phyloP scores from a whole-genome alignment of 805 yeast genomes.

The Monosporozyma yasuniensis region DNA sequence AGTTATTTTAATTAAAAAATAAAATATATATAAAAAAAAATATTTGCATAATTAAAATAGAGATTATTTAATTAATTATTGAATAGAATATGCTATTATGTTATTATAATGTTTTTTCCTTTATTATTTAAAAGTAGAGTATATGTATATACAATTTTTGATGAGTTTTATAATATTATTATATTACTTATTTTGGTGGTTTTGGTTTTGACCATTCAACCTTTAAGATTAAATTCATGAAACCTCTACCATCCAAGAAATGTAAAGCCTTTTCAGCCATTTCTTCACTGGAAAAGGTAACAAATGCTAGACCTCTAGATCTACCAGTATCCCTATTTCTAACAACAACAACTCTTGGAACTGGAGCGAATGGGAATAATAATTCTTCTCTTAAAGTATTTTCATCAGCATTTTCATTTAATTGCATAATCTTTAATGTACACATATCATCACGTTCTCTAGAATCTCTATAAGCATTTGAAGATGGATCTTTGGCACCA shows the following conservation, averaged over 20 bases:
- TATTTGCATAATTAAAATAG: too few species aligned
- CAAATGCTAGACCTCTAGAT: conserved; percentile 93
- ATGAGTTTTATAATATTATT: neutral
- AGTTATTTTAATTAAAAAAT: too few species aligned
- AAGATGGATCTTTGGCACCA: conserved; percentile 34
- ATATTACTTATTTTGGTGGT: conserved; percentile 6
- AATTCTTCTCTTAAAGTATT: conserved; percentile 67
- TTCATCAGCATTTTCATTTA: conserved; percentile 79
- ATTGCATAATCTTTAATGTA: conserved; percentile 84
- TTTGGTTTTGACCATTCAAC: conserved; percentile 51
- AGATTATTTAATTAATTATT: too few species aligned
- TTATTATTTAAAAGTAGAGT: neutral
- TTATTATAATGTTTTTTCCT: too few species aligned
- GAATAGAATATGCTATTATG: neutral
- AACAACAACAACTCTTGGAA: conserved; percentile 71
- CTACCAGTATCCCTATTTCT: conserved; percentile 89
- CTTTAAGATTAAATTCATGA: conserved; percentile 73
- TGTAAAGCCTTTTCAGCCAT: conserved; percentile 74
- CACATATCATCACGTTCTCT: conserved; percentile 74
- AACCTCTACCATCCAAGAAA: conserved; percentile 79
- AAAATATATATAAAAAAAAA: neutral
- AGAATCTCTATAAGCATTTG: conserved; percentile 35
- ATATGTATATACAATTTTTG: neutral
- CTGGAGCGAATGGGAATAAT: conserved; percentile 54
- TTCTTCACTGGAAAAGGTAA: conserved; percentile 59